Base-by-base conservation (phyloP, 177 flowering plant species). In the Vitis hybrid region DNA sequence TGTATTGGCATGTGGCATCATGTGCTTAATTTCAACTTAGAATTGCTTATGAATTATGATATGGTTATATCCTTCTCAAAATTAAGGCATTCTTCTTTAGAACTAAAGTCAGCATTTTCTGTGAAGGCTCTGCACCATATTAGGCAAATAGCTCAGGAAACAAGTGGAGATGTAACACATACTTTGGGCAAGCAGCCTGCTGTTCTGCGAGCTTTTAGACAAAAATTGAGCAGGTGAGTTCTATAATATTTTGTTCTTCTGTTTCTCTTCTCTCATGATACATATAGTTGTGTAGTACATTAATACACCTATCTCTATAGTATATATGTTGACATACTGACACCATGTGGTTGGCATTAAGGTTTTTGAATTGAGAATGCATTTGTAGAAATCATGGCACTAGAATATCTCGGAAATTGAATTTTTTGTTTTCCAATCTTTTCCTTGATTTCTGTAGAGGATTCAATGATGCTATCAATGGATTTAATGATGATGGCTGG, bases 401-500 rank as follows among this genome's bases (percentile, higher is more conserved):
- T 41, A 41, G 48, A 6, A 41, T 41, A 11, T 27, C 51, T 69
- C 2, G 12, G n/a, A 50, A 17, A 17, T 56, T 32, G 54, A 12
- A 18, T 15, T 32, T 30, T 59, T 68, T 41, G 5, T 41, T 41
- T 30, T 30, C 4, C 32, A 30, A 30, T 30, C 32, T 30, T 30
- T 30, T 30, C 32, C 32, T 30, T 41, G 48, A 9, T 65, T 62
- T 49, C 56, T 76, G 65, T 75, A 94, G 98, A 84, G 97, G 97
- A 30, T 94, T 94, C 78, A 92, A 94, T 74, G 97, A 92, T 77
- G 97, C 95, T 49, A 73, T 94, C 20, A 92, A 88, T 78, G 97
- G 98, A 65, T 94, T 94, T 80, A 85, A 65, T 74, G 97, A 94
- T 77, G 94, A 89, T 84, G 98, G 97, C n/a, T 94, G 98, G 98